These are phyloP conservation scores for Talaromyces piceae DNA, from an alignment of 2,329 filamentous ascomycete genomes.

Conservation along the genomic window DNA sequence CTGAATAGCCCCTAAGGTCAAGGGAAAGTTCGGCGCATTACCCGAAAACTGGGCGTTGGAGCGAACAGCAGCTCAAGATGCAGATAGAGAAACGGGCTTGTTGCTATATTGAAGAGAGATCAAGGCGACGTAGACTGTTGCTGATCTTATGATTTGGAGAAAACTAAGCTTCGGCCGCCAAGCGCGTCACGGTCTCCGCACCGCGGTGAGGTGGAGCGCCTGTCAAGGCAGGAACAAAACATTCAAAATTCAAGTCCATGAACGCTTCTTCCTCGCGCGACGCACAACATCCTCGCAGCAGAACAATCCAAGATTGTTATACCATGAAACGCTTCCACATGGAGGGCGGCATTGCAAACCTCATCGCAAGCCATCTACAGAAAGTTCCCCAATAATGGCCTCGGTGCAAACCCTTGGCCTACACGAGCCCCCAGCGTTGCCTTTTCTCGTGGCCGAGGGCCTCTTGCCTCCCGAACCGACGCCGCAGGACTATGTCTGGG, in stretches of 20 bases:
- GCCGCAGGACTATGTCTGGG: slow-evolving; percentile 64
- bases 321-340: slow-evolving; percentile 7
- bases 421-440: slow-evolving; percentile 77
- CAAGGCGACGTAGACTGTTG: background rate
- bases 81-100: no score
- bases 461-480: slow-evolving; percentile 63
- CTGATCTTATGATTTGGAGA: slow-evolving; percentile 5
- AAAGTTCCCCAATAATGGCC: slow-evolving; percentile 57
- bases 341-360: background rate
- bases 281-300: background rate
- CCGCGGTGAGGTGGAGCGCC: background rate
- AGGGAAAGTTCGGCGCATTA: slow-evolving; percentile 2
- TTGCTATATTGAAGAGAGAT: no score
- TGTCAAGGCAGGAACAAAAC: slow-evolving; percentile 5
- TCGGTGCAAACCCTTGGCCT: slow-evolving; percentile 83
- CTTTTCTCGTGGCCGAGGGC: slow-evolving; percentile 73
- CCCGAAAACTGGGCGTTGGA: background rate
- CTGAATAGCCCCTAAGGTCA: background rate
- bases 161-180: slow-evolving; percentile 8
- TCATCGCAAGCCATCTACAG: background rate
- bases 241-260: background rate
- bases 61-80: no score
- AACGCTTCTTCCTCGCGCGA: background rate
- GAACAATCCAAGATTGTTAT: background rate
- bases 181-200: slow-evolving; percentile 12